Evolutionary conservation across 164 flowering plant species (phyloP).

Genomic region (Vitis labrusca): DNA sequence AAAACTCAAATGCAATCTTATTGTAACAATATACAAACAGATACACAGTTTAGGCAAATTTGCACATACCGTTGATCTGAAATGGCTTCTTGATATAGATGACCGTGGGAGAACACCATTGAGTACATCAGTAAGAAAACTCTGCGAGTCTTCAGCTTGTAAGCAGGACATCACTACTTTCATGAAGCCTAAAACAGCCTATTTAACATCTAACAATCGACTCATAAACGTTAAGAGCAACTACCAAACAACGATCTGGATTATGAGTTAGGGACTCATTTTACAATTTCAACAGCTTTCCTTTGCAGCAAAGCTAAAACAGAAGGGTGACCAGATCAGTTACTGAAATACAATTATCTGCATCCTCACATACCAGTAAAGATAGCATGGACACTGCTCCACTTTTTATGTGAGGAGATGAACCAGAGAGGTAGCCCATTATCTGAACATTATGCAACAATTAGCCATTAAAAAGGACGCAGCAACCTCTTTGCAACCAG

Average conservation of each 20-base stretch:
- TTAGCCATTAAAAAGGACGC: constrained; percentile 4
- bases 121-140: constrained; percentile 50
- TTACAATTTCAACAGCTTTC: constrained; percentile 71
- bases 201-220: constrained; percentile 13
- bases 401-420: constrained; percentile 85
- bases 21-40: too few relatives aligned
- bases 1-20: too few relatives aligned
- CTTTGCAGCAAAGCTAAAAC: constrained; percentile 61
- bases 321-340: constrained; percentile 70
- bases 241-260: neutral
- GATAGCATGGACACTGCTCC: constrained; percentile 93
- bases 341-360: constrained; percentile 46
- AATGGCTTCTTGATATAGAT: constrained; percentile 79
- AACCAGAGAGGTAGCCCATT: constrained; percentile 81
- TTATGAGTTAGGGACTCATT: constrained; percentile 36
- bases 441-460: constrained; percentile 44
- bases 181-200: constrained; percentile 89
- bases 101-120: constrained; percentile 81
- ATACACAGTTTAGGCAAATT: neutral
- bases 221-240: neutral
- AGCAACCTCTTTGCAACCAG: neutral
- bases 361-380: constrained; percentile 61
- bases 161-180: constrained; percentile 78
- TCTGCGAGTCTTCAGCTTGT: constrained; percentile 60
- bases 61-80: constrained; percentile 63